Conservation (phyloP, 495 filamentous ascomycete species). For the Penicillium paxilli region DNA sequence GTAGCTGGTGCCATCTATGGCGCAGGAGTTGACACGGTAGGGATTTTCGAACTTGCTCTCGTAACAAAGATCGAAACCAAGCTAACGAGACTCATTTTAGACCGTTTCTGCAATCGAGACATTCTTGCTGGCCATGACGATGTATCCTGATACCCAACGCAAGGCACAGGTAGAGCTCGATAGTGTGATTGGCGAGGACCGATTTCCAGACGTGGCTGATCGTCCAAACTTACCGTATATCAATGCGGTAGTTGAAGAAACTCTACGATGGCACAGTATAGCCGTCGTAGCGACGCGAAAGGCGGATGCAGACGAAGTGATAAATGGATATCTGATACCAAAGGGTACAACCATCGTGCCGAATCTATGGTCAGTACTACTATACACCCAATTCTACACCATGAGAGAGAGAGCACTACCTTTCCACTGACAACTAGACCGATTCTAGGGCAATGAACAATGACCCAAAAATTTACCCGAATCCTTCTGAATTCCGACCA, state of each 20-base stretch:
- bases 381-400: neutral
- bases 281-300: neutral
- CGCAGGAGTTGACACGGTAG: neutral
- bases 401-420: too few relatives aligned
- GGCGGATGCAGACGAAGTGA: neutral
- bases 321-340: neutral
- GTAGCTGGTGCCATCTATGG: neutral
- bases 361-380: neutral
- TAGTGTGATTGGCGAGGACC: neutral
- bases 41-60: neutral
- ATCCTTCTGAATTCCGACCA: conserved; percentile 35
- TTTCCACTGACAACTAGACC: too few relatives aligned
- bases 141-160: neutral
- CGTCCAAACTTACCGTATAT: neutral
- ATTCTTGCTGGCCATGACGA: neutral
- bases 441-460: conserved; percentile 3
- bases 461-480: conserved; percentile 31
- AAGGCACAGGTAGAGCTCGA: neutral
- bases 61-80: neutral
- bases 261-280: neutral
- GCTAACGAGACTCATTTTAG: neutral
- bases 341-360: neutral
- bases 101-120: neutral
- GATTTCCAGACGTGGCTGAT: neutral
- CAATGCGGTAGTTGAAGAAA: neutral